Conservation (phyloP, 352 stramenopile species). For the Thraustotheca clavata region DNA sequence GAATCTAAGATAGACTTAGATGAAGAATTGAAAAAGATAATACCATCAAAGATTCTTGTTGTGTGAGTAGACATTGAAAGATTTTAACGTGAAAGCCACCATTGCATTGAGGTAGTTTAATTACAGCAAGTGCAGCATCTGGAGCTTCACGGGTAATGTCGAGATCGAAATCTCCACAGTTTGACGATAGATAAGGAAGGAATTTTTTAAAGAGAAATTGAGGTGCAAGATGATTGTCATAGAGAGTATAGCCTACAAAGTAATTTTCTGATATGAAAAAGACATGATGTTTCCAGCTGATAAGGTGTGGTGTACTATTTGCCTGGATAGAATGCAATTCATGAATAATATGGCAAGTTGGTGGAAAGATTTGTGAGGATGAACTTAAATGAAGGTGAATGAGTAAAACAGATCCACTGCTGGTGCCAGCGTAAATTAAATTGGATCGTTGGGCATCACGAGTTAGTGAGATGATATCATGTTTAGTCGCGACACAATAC, state of each 20-base stretch:
- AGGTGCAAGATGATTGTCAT: not conserved
- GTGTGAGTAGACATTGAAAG: not conserved
- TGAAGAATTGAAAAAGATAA: not conserved
- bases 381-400: constrained; percentile 1
- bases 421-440: constrained; percentile 7
- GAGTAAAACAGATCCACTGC: not conserved
- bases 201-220: not conserved
- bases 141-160: not conserved
- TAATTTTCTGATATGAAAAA: not conserved
- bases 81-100: not conserved
- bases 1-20: not conserved
- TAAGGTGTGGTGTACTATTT: not conserved
- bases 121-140: not conserved
- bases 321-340: not conserved
- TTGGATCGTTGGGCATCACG: constrained; percentile 4
- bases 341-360: not conserved
- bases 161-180: not conserved
- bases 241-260: not conserved
- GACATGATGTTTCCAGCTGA: not conserved
- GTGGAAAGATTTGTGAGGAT: not conserved
- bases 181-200: not conserved
- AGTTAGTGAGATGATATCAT: not conserved
- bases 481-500: not conserved
- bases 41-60: constrained; percentile 12
- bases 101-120: not conserved